These are phyloP conservation scores for Tricholoma sp. DNA, from an alignment of 768 basidiomycete species.

Conservation along the genomic window DNA sequence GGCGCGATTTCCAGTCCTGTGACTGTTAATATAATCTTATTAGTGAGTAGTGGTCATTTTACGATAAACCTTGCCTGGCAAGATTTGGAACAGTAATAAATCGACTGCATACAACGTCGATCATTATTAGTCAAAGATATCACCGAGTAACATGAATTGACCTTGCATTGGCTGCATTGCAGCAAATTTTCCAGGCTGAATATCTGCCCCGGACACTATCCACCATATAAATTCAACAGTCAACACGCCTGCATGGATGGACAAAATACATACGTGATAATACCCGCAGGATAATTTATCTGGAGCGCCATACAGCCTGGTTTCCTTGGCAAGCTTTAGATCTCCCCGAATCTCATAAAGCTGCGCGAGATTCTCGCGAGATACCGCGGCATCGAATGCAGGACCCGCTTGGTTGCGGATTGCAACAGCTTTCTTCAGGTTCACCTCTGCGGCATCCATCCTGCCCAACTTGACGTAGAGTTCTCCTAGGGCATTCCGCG, in stretches of 20 bases:
- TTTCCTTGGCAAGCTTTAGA: constrained; percentile 23
- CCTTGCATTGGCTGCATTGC: constrained; percentile 24
- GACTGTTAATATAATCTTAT: neutral
- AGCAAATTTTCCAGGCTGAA: constrained; percentile 13
- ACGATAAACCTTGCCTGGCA: constrained; percentile 6
- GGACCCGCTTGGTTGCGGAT: constrained; percentile 15
- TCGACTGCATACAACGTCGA: neutral
- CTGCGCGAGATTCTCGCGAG: constrained; percentile 32
- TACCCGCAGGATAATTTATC: constrained; percentile 9
- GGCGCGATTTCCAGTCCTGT: constrained; percentile 6
- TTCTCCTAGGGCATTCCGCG: constrained; percentile 30
- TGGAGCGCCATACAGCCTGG: constrained; percentile 22
- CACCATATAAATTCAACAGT: neutral
- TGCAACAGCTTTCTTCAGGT: constrained; percentile 28
- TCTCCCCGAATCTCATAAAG: constrained; percentile 30
- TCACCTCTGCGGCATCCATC: constrained; percentile 31
- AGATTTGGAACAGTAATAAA: constrained; percentile 8
- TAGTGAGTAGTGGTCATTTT: neutral
- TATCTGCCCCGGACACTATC: constrained; percentile 20
- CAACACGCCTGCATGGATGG: neutral
- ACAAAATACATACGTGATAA: neutral
- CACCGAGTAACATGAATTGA: neutral
- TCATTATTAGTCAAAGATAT: neutral
- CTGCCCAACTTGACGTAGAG: constrained; percentile 29
- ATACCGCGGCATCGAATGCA: constrained; percentile 28